These are phyloP conservation scores for Solanum medicagineum DNA, from an alignment of 257 asterid species.

Conservation along the genomic window DNA sequence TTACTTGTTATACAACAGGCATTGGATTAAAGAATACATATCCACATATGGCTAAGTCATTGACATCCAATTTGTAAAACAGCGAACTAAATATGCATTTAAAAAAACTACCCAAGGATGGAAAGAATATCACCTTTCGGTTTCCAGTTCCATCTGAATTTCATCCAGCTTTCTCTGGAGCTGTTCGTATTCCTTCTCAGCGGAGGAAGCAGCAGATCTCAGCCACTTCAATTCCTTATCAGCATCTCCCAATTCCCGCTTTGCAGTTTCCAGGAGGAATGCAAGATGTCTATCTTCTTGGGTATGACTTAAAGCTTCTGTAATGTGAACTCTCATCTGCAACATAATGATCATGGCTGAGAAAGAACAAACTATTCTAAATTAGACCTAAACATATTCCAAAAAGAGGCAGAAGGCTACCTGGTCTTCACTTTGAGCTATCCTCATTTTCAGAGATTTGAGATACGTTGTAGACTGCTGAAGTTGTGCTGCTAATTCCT, in stretches of 20 bases:
- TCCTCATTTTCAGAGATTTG: slow-evolving; percentile 48
- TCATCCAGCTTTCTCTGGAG: slow-evolving; percentile 66
- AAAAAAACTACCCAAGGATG: not conserved
- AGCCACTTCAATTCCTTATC: slow-evolving; percentile 91
- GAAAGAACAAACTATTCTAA: not conserved
- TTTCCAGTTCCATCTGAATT: slow-evolving; percentile 46
- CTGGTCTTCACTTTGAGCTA: slow-evolving; percentile 72
- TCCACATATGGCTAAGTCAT: not conserved
- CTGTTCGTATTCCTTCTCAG: slow-evolving; percentile 91
- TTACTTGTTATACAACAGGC: not conserved
- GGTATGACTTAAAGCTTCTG: slow-evolving; percentile 45
- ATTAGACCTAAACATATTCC: not conserved
- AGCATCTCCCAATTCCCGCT: slow-evolving; percentile 81
- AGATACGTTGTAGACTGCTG: slow-evolving; percentile 47
- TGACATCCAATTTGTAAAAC: not conserved
- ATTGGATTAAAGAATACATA: not conserved
- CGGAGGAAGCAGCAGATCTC: slow-evolving; percentile 49
- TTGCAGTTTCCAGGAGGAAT: slow-evolving; percentile 48
- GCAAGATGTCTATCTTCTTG: slow-evolving; percentile 65
- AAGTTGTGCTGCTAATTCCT: slow-evolving; percentile 46
- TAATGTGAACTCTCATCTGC: slow-evolving; percentile 63
- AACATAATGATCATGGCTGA: slow-evolving; percentile 12
- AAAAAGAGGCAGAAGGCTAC: slow-evolving; percentile 19
- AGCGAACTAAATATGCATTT: not conserved
- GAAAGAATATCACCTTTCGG: slow-evolving; percentile 48